phyloP scores from a whole-genome alignment of 1,139 yeast genomes.

The Schizosaccharomyces versatilis region DNA sequence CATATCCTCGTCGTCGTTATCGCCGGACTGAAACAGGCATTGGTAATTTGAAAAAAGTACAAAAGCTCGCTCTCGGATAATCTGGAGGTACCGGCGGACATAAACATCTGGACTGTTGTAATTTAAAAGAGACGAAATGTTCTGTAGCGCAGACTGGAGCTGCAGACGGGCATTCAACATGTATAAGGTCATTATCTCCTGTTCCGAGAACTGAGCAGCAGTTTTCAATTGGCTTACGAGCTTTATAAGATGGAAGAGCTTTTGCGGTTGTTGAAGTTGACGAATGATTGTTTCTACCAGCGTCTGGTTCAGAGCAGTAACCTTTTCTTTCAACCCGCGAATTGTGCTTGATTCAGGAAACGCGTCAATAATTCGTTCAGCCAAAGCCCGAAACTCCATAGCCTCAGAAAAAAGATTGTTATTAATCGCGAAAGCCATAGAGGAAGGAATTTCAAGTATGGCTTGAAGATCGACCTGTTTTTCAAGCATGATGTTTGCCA shows the following conservation, averaged over 20 bases:
- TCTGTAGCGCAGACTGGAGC: neutral
- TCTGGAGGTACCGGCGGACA: neutral
- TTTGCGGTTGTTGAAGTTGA: neutral
- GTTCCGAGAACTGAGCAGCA: neutral
- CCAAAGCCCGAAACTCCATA: neutral
- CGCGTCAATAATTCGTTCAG: neutral
- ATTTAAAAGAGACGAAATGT: neutral
- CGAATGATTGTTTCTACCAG: neutral
- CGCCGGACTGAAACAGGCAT: neutral
- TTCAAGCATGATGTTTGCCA: neutral
- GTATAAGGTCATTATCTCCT: neutral
- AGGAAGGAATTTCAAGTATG: neutral
- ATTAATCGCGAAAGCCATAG: neutral
- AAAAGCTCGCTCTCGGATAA: constrained; percentile 1
- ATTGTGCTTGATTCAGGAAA: neutral
- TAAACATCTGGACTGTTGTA: neutral
- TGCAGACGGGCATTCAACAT: neutral
- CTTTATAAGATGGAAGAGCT: neutral
- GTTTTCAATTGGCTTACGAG: neutral
- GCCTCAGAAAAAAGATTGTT: neutral
- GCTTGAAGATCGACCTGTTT: neutral
- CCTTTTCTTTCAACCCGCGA: neutral
- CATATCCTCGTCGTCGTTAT: neutral
- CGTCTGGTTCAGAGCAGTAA: neutral
- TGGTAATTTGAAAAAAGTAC: neutral